Evolutionary conservation across 495 filamentous ascomycete genomes (phyloP), one percentile per base, ranked within the genome.

Genomic region (Penicillium herquei): DNA sequence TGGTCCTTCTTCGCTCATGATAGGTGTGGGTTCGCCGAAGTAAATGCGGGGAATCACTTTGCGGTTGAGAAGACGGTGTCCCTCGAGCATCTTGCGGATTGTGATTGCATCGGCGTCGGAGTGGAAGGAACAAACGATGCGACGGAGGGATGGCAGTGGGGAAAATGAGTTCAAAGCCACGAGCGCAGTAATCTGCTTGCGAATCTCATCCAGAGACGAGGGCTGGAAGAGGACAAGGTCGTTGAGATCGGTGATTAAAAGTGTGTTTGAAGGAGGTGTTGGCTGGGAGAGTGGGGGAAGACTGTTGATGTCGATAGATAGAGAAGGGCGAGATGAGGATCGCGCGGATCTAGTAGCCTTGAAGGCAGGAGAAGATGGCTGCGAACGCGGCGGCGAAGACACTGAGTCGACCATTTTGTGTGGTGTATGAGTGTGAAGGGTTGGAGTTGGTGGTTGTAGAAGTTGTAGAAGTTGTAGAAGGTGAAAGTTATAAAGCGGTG

Each of bases 121-220:
- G 67, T 79, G 78, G 82, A 98, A 98, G 46, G 92, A 94, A 63
- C 88, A 88, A 65, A 96, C 81, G 67, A 98, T 93, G 65, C 94
- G 89, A 63, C 88, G 87, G 78, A 98, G 86, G 14, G 91, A 96
- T 57, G 91, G 92, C 35, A 98, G 83, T 0, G 94, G 94, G 33
- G 91, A 89, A 84, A 92, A 98, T 53, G 87, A 84, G 77, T 94
- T 86, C 54, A 97, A 82, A 5, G 85, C 82, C 0, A 87, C 89
- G 26, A 86, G 78, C 6, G 72, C 68, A 17, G 76, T 60, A 69
- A 97, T 87, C 46, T 87, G 82, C 37, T 82, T 72, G 63, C 87
- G 88, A 70, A 98, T 91, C 17, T 78, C 80, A 54, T 86, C 78
- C 51, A 97, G 83, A 57, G 90, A 89, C 48, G 83, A 70, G 0